Base-by-base conservation (phyloP, 2,329 filamentous ascomycete genomes). In the Cyanodermella asteris region DNA sequence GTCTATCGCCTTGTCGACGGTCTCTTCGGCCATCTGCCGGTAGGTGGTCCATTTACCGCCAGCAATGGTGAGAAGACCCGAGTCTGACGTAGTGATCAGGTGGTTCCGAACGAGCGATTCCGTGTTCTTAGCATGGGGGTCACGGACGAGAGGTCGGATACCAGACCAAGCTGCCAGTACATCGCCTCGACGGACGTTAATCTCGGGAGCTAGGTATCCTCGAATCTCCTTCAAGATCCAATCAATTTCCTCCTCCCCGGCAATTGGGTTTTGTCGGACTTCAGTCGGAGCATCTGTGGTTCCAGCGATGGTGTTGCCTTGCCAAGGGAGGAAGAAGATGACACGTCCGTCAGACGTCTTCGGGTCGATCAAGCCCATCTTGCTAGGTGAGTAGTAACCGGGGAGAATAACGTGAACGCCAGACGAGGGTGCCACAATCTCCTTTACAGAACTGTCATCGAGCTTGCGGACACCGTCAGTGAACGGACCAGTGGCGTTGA, bases 1-100 rank as follows among this genome's bases (percentile, higher is more conserved):
- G 26, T 61, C 56, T 44, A 87, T 62, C 7, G 78, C 75, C 40
- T 75, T 71, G 40, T 90, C 77, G 21, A 91, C 77, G 22, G 74
- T 75, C 44, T 90, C 77, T 49, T 91, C 77, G 13, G 78, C 76
- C 80, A 91, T 90, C 48, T 90, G 76, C 28, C 80, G 72, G 51
- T 90, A 90, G 2, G 80, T 90, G 3, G 80, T 90, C 80, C 80
- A 90, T 51, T 91, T 90, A 23, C 80, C 80, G 37, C 80, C 80
- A 15, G 77, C 77, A 41, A 77, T 82, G 17, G 80, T 91, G 35
- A 91, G 53, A 12, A 90, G 61, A 7, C 80, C 80, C 5, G 75
- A 78, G 2, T 62, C 49, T n/a, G 77, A 84, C 24, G 77, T 61
- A 31, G 78, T 72, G 36, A 90, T 65, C 21, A 91, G 59, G 45